Percentiles rank a stretch among this genome's conserved stretches.
phyloP scores from a whole-genome alignment of 495 filamentous ascomycete genomes.

The Hypomontagnella submonticulosa region DNA sequence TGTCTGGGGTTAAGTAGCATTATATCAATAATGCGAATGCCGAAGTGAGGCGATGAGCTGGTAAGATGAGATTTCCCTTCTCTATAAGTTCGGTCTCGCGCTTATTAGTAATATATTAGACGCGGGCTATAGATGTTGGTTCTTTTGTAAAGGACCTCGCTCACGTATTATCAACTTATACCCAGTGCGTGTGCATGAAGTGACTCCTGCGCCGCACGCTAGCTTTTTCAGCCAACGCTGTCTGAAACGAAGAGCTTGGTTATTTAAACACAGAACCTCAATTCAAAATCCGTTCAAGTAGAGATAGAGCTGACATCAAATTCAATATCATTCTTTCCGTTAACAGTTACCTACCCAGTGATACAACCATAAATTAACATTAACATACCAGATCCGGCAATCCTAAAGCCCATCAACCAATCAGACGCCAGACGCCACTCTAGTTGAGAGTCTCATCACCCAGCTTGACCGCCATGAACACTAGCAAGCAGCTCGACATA shows the following conservation, averaged over 20 bases:
- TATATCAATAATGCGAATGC: neutral
- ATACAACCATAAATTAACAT: neutral
- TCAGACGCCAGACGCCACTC: no score
- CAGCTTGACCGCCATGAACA: conserved; percentile 24
- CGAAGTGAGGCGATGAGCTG: conserved; percentile 1
- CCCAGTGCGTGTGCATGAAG: neutral
- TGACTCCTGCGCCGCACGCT: neutral
- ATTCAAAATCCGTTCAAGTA: no score
- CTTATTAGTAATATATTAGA: conserved; percentile 2
- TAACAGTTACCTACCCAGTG: neutral
- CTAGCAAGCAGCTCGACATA: conserved; percentile 37
- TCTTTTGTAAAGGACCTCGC: neutral
- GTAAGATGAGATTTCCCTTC: neutral
- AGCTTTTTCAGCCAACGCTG: neutral
- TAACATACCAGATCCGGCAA: no score
- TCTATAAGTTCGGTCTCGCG: conserved; percentile 9
- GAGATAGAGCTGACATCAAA: no score
- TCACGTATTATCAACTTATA: no score
- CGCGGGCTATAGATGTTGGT: neutral
- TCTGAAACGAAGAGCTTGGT: neutral
- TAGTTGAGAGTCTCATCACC: neutral
- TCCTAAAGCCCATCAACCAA: no score
- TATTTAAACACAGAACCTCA: neutral
- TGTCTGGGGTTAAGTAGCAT: neutral
- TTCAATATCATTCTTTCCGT: no score